Percentiles rank a stretch among this genome's conserved stretches.
Conservation (phyloP, 2,329 filamentous ascomycete genomes). For the Fusarium keratoplasticum region DNA sequence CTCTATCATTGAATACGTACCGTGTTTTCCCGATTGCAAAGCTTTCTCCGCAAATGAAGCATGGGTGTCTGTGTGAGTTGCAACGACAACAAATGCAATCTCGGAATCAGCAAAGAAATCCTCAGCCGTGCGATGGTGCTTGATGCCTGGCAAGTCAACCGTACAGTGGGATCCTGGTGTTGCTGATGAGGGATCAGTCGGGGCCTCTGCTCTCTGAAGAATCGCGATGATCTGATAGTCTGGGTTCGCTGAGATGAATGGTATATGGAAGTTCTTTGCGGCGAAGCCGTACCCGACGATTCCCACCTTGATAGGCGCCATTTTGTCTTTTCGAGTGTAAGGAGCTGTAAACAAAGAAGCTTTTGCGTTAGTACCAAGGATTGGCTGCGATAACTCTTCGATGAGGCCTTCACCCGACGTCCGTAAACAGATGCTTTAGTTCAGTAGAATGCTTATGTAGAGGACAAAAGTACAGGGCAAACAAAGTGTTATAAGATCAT, state of each 20-base stretch:
- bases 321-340: background rate
- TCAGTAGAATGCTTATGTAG: background rate
- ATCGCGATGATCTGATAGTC: slow-evolving; percentile 61
- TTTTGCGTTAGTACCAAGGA: background rate
- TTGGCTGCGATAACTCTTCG: background rate
- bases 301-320: slow-evolving; percentile 57
- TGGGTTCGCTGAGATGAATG: slow-evolving; percentile 60
- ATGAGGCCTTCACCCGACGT: background rate
- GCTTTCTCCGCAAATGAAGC: slow-evolving; percentile 33
- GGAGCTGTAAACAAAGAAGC: background rate
- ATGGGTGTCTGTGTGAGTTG: slow-evolving; percentile 35
- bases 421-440: background rate
- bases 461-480: background rate
- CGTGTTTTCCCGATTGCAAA: slow-evolving; percentile 32
- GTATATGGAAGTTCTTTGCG: slow-evolving; percentile 61
- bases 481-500: background rate
- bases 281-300: slow-evolving; percentile 63
- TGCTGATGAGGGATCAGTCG: slow-evolving; percentile 42
- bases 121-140: slow-evolving; percentile 68
- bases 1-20: background rate
- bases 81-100: slow-evolving; percentile 71
- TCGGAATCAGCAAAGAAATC: slow-evolving; percentile 68
- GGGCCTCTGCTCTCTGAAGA: slow-evolving; percentile 58
- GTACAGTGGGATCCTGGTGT: slow-evolving; percentile 56
- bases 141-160: slow-evolving; percentile 60